Evolutionary conservation across 1,284 basidiomycete species (phyloP).

Genomic region (Trametes versicolor): DNA sequence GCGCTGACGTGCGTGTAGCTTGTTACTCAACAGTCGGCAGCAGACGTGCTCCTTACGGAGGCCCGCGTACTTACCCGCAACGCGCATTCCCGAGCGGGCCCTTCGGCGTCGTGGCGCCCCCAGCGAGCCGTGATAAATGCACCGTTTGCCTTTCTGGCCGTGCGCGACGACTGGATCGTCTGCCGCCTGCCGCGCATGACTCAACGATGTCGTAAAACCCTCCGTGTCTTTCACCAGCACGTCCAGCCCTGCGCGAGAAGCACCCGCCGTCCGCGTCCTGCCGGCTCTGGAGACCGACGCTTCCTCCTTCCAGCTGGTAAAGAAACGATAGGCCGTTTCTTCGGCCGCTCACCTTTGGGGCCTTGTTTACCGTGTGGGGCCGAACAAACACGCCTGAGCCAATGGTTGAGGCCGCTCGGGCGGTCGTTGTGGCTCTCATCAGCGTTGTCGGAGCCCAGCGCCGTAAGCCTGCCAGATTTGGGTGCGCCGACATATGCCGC

Average conservation of each 20-base stretch:
- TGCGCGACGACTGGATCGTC: conserved; percentile 14
- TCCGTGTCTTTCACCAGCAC: conserved; percentile 13
- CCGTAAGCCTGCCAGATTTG: too few species aligned
- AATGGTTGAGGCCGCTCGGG: too few species aligned
- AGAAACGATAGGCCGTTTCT: too few species aligned
- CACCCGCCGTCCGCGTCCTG: conserved; percentile 4
- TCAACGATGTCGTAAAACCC: conserved; percentile 32
- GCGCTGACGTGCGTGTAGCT: conserved; percentile 21
- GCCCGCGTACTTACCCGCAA: conserved; percentile 12
- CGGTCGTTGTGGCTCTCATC: too few species aligned
- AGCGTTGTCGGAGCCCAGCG: too few species aligned
- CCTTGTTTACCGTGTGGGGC: too few species aligned
- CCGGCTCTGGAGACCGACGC: conserved; percentile 10
- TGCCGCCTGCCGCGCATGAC: conserved; percentile 22
- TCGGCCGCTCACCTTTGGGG: too few species aligned
- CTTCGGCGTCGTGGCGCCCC: conserved; percentile 26
- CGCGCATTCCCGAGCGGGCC: conserved; percentile 14
- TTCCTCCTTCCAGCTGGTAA: too few species aligned
- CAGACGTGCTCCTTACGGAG: not conserved
- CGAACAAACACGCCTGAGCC: too few species aligned
- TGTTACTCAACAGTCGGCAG: conserved; percentile 1
- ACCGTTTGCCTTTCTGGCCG: conserved; percentile 15
- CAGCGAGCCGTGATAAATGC: conserved; percentile 29
- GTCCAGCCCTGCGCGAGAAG: conserved; percentile 12
- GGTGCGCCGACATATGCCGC: too few species aligned